Conservation (phyloP, 2,329 filamentous ascomycete genomes). For the Monilinia aucupariae region DNA sequence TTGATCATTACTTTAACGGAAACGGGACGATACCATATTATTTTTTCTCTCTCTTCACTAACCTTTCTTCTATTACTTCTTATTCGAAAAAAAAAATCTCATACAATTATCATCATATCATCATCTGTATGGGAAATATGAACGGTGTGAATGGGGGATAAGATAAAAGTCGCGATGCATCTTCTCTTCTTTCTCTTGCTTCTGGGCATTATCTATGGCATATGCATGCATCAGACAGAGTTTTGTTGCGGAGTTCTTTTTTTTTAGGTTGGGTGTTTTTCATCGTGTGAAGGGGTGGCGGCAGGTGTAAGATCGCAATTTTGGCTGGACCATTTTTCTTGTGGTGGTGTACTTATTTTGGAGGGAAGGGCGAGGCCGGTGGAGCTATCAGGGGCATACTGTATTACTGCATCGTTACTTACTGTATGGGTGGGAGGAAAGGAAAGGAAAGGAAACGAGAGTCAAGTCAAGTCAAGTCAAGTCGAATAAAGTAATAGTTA, state of each 20-base stretch:
- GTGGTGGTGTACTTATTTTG: background rate
- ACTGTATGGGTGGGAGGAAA: background rate
- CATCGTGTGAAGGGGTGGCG: background rate
- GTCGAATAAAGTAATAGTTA: too few species aligned
- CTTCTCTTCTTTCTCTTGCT: background rate
- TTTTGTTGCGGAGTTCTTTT: background rate
- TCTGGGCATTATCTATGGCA: conserved; percentile 1
- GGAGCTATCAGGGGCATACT: background rate
- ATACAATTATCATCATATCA: conserved; percentile 8
- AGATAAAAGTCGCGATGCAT: conserved; percentile 4
- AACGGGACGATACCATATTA: conserved; percentile 17
- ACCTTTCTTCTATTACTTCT: background rate
- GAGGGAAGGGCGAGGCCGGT: background rate
- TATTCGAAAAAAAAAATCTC: background rate
- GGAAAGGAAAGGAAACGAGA: too few species aligned
- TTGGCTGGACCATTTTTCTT: conserved; percentile 6
- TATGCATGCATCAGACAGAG: background rate
- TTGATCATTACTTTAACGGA: conserved; percentile 1
- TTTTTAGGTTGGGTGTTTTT: too few species aligned
- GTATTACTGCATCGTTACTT: background rate
- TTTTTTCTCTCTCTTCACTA: background rate
- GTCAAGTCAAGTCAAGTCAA: too few species aligned
- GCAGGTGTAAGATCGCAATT: background rate
- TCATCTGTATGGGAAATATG: background rate
- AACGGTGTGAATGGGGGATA: background rate